These are phyloP conservation scores for Colletotrichum godetiae DNA, from an alignment of 2,329 filamentous ascomycete genomes.

Conservation along the genomic window DNA sequence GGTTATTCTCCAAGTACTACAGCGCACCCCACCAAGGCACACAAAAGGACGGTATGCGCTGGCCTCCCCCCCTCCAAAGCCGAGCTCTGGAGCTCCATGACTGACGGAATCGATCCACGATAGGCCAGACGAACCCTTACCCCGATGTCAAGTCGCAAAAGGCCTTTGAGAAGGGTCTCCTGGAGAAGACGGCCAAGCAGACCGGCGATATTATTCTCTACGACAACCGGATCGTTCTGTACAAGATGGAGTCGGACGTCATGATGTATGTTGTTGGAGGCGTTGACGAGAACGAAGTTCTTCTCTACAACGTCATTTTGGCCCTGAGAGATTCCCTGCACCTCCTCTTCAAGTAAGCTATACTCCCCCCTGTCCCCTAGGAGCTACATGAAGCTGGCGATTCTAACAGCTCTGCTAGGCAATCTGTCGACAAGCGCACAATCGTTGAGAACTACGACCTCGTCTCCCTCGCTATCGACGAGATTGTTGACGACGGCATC, in stretches of 20 bases:
- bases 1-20: constrained; percentile 91
- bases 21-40: constrained; percentile 61
- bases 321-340: constrained; percentile 91
- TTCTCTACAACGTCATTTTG: constrained; percentile 94
- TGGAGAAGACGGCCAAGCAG: constrained; percentile 97
- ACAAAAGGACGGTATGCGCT: constrained; percentile 40
- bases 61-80: constrained; percentile 20
- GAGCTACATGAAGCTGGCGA: neutral
- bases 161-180: constrained; percentile 93
- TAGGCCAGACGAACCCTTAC: constrained; percentile 67
- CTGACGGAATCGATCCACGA: neutral
- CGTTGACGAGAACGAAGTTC: constrained; percentile 94
- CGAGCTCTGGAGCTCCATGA: constrained; percentile 1
- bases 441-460: constrained; percentile 97
- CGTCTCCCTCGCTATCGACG: constrained; percentile 92
- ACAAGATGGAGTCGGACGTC: constrained; percentile 97
- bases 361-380: neutral
- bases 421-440: constrained; percentile 96
- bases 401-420: constrained; percentile 63
- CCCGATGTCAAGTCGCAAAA: constrained; percentile 93
- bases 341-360: constrained; percentile 86
- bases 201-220: constrained; percentile 96
- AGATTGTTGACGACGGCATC: constrained; percentile 95
- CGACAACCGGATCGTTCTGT: constrained; percentile 95
- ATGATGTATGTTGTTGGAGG: constrained; percentile 95